A percentile compares a stretch with the other conserved stretches of the same genome.
Evolutionary conservation across 805 yeast genomes (phyloP).

Genomic region (Barnettozyma pratensis): DNA sequence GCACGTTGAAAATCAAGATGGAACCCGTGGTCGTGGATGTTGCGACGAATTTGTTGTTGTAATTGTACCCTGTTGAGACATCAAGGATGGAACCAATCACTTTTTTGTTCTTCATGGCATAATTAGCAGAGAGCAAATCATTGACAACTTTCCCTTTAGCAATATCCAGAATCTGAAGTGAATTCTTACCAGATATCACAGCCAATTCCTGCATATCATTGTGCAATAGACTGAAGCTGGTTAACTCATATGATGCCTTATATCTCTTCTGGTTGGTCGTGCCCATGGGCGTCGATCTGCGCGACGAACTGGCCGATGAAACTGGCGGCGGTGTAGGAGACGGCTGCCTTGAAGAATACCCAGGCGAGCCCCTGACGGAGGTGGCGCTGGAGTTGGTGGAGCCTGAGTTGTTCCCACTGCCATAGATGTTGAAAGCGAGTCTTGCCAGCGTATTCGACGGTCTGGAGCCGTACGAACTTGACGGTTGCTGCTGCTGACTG

Average conservation of each 20-base stretch:
- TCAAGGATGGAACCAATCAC: conserved; percentile 38
- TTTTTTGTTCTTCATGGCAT: conserved; percentile 27
- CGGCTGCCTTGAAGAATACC: conserved; percentile 5
- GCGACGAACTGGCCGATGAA: not conserved
- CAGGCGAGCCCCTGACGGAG: conserved; percentile 9
- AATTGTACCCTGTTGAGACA: conserved; percentile 38
- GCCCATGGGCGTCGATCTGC: not conserved
- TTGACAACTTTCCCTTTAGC: conserved; percentile 29
- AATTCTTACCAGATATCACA: conserved; percentile 39
- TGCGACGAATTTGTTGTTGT: conserved; percentile 35
- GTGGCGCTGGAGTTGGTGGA: conserved; percentile 1
- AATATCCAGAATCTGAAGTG: conserved; percentile 33
- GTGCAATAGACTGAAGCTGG: conserved; percentile 18
- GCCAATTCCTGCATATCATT: conserved; percentile 20
- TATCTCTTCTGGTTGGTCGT: conserved; percentile 20
- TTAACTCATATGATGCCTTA: conserved; percentile 29
- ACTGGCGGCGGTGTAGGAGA: conserved; percentile 1
- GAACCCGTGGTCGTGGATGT: conserved; percentile 45
- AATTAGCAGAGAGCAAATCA: conserved; percentile 29
- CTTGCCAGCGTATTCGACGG: conserved; percentile 37
- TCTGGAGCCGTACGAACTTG: conserved; percentile 14
- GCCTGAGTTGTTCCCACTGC: conserved; percentile 13
- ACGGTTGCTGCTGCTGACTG: too few relatives aligned
- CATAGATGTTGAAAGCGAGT: conserved; percentile 58
- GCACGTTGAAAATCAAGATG: conserved; percentile 30